Conservation (phyloP, 305 asterid genomes). For the Nicotiana rustica region DNA sequence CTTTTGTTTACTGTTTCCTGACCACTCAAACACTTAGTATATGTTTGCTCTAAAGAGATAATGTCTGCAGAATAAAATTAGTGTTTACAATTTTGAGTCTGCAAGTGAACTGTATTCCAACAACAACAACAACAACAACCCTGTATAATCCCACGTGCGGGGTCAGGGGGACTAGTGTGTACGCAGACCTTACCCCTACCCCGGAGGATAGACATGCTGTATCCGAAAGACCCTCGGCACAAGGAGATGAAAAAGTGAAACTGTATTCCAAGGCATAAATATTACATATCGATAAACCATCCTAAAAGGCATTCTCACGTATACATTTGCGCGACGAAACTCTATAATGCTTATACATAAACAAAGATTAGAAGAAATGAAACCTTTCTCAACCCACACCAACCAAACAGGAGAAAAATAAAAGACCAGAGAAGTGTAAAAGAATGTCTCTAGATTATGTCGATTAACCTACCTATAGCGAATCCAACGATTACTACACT, state of each 20-base stretch:
- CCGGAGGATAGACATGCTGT: no score
- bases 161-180: no score
- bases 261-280: background rate
- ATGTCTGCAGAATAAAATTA: background rate
- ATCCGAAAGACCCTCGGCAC: no score
- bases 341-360: background rate
- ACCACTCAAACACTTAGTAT: background rate
- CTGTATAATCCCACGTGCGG: no score
- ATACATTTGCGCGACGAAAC: background rate
- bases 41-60: background rate
- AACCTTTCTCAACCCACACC: background rate
- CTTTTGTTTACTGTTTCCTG: background rate
- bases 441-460: background rate
- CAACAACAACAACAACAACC: no score
- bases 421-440: constrained; percentile 9
- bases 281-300: background rate
- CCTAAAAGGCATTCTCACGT: background rate
- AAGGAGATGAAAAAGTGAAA: no score
- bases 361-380: background rate
- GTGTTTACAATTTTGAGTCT: background rate
- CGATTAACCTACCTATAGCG: background rate
- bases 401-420: constrained; percentile 18
- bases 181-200: no score
- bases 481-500: constrained; percentile 1
- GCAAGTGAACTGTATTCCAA: background rate